Evolutionary conservation across 306 rosid genomes (phyloP).

Genomic region (Gastrolobium villosum): DNA sequence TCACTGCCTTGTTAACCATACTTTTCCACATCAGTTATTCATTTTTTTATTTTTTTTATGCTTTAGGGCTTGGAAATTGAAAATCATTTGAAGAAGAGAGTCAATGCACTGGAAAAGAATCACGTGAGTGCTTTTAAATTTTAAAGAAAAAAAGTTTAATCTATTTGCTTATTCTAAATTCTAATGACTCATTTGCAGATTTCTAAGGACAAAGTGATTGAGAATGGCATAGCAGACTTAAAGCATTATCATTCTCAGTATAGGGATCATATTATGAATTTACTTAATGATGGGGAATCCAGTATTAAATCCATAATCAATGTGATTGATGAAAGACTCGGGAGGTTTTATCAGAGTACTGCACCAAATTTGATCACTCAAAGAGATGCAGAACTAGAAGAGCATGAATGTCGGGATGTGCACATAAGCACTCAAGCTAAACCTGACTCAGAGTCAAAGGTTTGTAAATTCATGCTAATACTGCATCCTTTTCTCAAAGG

Average conservation of each 20-base stretch:
- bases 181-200: slow-evolving; percentile 64
- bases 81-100: slow-evolving; percentile 86
- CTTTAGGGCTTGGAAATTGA: slow-evolving; percentile 95
- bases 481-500: slow-evolving; percentile 37
- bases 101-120: slow-evolving; percentile 75
- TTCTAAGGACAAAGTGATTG: slow-evolving; percentile 59
- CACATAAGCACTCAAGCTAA: slow-evolving; percentile 61
- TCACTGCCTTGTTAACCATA: slow-evolving; percentile 11
- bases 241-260: slow-evolving; percentile 62
- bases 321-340: slow-evolving; percentile 63
- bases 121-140: slow-evolving; percentile 65
- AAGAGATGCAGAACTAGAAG: slow-evolving; percentile 61
- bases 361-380: slow-evolving; percentile 50
- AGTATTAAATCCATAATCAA: slow-evolving; percentile 63
- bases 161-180: slow-evolving; percentile 42
- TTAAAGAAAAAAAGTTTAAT: slow-evolving; percentile 26
- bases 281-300: slow-evolving; percentile 76
- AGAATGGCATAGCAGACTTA: slow-evolving; percentile 64
- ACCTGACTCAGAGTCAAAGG: slow-evolving; percentile 59
- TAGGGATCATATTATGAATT: slow-evolving; percentile 63
- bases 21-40: neutral
- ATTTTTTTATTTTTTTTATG: slow-evolving; percentile 46
- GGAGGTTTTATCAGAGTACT: slow-evolving; percentile 55
- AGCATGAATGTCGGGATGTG: slow-evolving; percentile 68
- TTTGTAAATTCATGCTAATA: slow-evolving; percentile 45